Conservation (phyloP, 305 asterid species). For the Salvia sclarea region DNA sequence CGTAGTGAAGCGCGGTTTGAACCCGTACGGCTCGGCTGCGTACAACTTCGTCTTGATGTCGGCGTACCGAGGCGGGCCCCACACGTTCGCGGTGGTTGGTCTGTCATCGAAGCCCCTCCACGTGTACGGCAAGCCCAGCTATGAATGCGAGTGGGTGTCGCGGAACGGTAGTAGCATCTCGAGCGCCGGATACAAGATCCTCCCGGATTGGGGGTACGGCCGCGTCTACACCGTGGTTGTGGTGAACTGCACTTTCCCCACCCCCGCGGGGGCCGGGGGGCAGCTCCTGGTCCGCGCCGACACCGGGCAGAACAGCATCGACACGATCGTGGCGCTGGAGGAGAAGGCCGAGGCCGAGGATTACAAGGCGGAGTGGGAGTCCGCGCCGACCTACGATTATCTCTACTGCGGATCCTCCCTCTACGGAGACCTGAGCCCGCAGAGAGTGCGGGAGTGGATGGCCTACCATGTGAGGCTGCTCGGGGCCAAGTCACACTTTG, state of each 20-base stretch:
- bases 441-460: conserved; percentile 75
- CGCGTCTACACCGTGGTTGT: conserved; percentile 79
- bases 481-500: conserved; percentile 72
- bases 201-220: conserved; percentile 90
- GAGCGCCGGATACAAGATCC: conserved; percentile 52
- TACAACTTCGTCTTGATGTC: conserved; percentile 68
- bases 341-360: conserved; percentile 39
- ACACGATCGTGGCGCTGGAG: conserved; percentile 47
- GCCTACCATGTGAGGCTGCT: conserved; percentile 69
- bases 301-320: conserved; percentile 51
- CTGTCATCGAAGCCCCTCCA: conserved; percentile 74
- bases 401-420: conserved; percentile 74
- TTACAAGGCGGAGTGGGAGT: conserved; percentile 32
- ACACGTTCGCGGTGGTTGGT: conserved; percentile 64
- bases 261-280: conserved; percentile 44
- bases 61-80: conserved; percentile 71
- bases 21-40: conserved; percentile 59
- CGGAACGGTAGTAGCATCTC: no score
- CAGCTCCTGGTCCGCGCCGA: conserved; percentile 52
- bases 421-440: conserved; percentile 69
- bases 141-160: conserved; percentile 66
- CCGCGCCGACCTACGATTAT: conserved; percentile 55
- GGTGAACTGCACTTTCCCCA: conserved; percentile 68
- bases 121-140: conserved; percentile 57
- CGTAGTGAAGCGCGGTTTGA: conserved; percentile 48